A percentile compares a stretch with the other conserved stretches of the same genome.
These are phyloP conservation scores for Coemansia sp. DNA, from an alignment of 192 early-diverging fungal species.

Conservation along the genomic window DNA sequence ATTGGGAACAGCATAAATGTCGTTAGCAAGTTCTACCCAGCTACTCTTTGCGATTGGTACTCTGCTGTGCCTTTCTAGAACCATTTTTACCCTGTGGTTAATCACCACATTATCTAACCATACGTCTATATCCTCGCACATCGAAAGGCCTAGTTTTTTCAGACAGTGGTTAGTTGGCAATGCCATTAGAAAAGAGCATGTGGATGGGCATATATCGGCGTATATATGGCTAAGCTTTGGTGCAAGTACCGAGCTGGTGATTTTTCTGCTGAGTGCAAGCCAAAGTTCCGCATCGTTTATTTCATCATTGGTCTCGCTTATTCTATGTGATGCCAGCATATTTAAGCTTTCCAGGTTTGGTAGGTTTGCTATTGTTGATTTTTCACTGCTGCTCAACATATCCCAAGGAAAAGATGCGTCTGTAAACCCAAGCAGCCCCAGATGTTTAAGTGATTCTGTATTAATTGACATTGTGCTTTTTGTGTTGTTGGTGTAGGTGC, in stretches of 20 bases:
- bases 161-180: neutral
- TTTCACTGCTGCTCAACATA: neutral
- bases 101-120: neutral
- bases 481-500: neutral
- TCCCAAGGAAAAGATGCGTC: neutral
- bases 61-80: neutral
- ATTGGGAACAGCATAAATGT: neutral
- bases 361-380: neutral
- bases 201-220: neutral
- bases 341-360: neutral
- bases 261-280: neutral
- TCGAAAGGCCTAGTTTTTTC: neutral
- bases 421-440: neutral
- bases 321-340: neutral
- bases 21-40: slow-evolving; percentile 3
- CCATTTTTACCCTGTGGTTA: neutral
- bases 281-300: neutral
- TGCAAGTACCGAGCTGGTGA: neutral
- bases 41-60: neutral
- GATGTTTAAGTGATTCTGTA: neutral
- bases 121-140: neutral
- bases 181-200: neutral
- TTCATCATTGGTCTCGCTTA: neutral
- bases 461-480: neutral
- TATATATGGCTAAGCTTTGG: neutral